These are phyloP conservation scores for Hypoxylon sp. DNA, from an alignment of 2,329 filamentous ascomycete species.

Conservation along the genomic window DNA sequence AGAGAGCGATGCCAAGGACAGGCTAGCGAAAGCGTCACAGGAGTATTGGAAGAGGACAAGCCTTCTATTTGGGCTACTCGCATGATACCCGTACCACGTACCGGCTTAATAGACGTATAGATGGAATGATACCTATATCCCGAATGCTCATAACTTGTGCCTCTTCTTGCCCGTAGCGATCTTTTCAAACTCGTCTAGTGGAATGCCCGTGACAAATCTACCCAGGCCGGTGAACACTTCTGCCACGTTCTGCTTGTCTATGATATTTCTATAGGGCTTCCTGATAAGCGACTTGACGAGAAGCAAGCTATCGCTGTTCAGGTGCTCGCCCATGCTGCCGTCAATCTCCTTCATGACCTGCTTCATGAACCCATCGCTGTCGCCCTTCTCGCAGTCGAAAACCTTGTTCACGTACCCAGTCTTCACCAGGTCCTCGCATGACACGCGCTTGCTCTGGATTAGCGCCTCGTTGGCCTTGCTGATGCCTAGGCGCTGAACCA, in stretches of 20 bases:
- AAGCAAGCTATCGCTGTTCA: slow-evolving; percentile 83
- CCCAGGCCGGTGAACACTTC: slow-evolving; percentile 91
- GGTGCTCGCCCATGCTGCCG: slow-evolving; percentile 82
- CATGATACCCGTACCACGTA: slow-evolving; percentile 54
- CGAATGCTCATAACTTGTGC: slow-evolving; percentile 79
- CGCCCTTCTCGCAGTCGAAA: slow-evolving; percentile 72
- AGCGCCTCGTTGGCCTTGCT: slow-evolving; percentile 91
- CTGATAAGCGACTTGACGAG: slow-evolving; percentile 89
- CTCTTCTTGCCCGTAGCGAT: slow-evolving; percentile 90
- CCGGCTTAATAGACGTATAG: slow-evolving; percentile 20
- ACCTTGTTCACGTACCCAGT: slow-evolving; percentile 90
- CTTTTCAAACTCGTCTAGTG: slow-evolving; percentile 90
- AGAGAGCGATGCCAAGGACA: slow-evolving; percentile 64
- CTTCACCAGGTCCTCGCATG: slow-evolving; percentile 78
- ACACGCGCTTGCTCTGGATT: slow-evolving; percentile 87
- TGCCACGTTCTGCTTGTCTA: slow-evolving; percentile 83
- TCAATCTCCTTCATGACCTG: slow-evolving; percentile 85
- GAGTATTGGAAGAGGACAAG: slow-evolving; percentile 89
- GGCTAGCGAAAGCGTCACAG: slow-evolving; percentile 73
- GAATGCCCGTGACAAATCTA: slow-evolving; percentile 82
- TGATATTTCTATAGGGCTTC: slow-evolving; percentile 76
- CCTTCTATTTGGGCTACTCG: slow-evolving; percentile 84
- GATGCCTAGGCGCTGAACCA: slow-evolving; percentile 85
- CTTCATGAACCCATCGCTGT: slow-evolving; percentile 77
- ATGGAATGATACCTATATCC: slow-evolving; percentile 16